Base-by-base conservation (phyloP, 1,284 basidiomycete species). In the Neotropicomus parvogracilis region DNA sequence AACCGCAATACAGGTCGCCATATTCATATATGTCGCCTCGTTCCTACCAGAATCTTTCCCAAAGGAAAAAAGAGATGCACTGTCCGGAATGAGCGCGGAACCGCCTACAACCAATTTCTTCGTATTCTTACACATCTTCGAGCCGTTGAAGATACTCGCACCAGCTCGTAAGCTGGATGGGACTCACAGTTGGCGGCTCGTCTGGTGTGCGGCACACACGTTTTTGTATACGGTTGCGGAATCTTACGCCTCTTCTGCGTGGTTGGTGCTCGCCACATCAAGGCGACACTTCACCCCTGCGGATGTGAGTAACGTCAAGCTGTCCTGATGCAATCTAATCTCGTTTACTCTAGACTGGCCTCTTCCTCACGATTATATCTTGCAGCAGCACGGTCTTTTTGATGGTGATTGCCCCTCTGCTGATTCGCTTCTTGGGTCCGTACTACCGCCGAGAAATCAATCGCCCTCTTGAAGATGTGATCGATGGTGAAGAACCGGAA, bases 11-110 rank as follows among this genome's bases (percentile, higher is more conserved):
- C 54, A 60, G 38, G 36, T 47, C 16, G 13, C 44, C 3, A 26
- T 46, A 12, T 54, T 59, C 26, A n/a, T 58, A 12, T 69, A 69
- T 29, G 47, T 60, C 2, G 4, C 44, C 8, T 46, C 51, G 13
- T 20, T 66, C 24, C 46, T 69, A 0, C 67, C 69, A 4, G 67
- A 71, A 47, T 64, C 68, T 4, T 63, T 69, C 28, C 48, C 63
- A 0, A 46, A 57, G 29, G 56, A 62, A 27, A 67, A 63, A 36
- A 57, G 62, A 35, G 51, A 56, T 3, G 56, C 51, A n/a, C 49
- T 67, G 3, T 52, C 45, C 4, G 38, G 29, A 26, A 37, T 55
- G 37, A 45, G 32, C 6, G 31, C 16, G 1, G 56, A 53, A 17
- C 10, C 37, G 14, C 37, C 48, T n/a, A 12, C 33, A 29, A 19